phyloP scores from a whole-genome alignment of 352 stramenopile species.

The Thalassiosira gravida region DNA sequence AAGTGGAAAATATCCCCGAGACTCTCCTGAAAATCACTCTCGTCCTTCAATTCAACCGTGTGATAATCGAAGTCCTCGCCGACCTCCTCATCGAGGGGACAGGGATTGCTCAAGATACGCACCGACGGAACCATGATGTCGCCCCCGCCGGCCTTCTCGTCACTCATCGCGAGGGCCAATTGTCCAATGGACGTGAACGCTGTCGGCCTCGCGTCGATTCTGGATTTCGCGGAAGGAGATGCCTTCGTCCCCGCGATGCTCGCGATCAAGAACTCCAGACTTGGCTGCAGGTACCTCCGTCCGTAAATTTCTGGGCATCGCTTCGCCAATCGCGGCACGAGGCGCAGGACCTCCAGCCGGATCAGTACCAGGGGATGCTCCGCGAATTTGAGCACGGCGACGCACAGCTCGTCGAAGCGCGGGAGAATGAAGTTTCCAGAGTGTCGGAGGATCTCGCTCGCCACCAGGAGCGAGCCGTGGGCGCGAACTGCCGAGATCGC shows the following conservation, averaged over 20 bases:
- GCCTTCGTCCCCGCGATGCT: constrained; percentile 53
- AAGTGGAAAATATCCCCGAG: constrained; percentile 78
- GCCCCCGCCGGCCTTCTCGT: constrained; percentile 88
- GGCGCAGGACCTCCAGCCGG: constrained; percentile 82
- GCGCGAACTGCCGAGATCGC: constrained; percentile 20
- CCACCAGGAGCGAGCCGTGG: constrained; percentile 94
- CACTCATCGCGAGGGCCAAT: constrained; percentile 89
- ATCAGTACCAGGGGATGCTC: constrained; percentile 91
- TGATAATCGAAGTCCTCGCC: constrained; percentile 53
- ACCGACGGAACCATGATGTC: constrained; percentile 66
- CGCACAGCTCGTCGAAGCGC: constrained; percentile 94
- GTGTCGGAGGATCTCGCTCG: constrained; percentile 93
- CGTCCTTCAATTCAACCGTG: constrained; percentile 71
- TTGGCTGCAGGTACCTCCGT: constrained; percentile 89
- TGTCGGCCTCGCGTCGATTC: constrained; percentile 83
- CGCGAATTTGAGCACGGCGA: constrained; percentile 92
- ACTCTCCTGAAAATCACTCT: constrained; percentile 68
- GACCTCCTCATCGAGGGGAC: background rate
- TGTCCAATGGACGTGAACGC: constrained; percentile 93
- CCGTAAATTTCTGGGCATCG: constrained; percentile 93
- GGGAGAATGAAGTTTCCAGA: constrained; percentile 96
- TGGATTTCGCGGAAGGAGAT: constrained; percentile 33
- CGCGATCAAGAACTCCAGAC: constrained; percentile 71
- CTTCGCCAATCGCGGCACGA: constrained; percentile 92
- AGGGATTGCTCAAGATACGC: constrained; percentile 69